Evolutionary conservation across 495 filamentous ascomycete species (phyloP).

Genomic region (Halenospora varia): DNA sequence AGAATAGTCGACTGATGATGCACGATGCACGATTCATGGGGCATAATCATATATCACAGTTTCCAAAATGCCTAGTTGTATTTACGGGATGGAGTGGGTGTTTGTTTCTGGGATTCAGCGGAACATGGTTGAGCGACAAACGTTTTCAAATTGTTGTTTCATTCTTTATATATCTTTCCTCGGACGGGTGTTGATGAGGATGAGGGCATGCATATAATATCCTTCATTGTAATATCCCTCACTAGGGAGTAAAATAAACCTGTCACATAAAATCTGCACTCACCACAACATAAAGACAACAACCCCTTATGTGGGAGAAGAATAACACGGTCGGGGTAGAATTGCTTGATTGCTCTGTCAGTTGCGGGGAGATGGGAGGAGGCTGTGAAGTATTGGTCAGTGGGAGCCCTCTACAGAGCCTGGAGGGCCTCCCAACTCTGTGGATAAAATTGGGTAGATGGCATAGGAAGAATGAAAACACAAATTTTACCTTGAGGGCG

Average conservation of each 20-base stretch:
- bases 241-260: not conserved
- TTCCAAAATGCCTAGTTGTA: no score
- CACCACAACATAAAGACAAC: not conserved
- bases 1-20: not conserved
- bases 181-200: not conserved
- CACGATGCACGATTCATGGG: not conserved
- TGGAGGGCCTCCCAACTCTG: not conserved
- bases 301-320: not conserved
- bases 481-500: not conserved
- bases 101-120: not conserved
- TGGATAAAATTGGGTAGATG: not conserved
- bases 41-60: not conserved
- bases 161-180: not conserved
- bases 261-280: not conserved
- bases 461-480: not conserved
- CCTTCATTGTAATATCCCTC: not conserved
- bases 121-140: not conserved
- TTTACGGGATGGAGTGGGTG: not conserved
- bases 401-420: no score
- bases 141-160: not conserved
- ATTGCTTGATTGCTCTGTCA: not conserved
- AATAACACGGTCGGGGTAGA: not conserved
- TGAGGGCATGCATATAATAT: not conserved
- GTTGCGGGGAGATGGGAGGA: not conserved
- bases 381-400: not conserved